Conservation (phyloP, 441 rosid species). For the Jatropha podagrica region DNA sequence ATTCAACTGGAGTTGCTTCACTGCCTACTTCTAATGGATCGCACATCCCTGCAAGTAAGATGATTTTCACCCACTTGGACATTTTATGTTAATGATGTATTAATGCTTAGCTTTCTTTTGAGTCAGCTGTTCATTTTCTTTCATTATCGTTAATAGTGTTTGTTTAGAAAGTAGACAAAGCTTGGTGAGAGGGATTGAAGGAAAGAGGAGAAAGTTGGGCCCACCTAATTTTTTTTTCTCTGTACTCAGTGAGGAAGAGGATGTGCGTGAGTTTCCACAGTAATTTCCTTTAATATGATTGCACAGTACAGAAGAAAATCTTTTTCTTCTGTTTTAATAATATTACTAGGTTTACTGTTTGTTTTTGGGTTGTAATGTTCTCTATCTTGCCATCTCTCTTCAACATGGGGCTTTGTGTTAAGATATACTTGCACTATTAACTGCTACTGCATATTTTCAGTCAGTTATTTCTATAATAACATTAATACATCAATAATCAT, state of each 20-base stretch:
- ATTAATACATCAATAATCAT: neutral
- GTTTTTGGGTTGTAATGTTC: neutral
- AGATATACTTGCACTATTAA: neutral
- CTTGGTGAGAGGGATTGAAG: neutral
- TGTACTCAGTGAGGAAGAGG: neutral
- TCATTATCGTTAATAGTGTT: neutral
- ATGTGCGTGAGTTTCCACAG: neutral
- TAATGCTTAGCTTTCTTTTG: neutral
- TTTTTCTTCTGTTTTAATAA: no score
- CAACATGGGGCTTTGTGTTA: neutral
- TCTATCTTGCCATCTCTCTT: neutral
- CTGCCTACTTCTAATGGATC: slow-evolving; percentile 74
- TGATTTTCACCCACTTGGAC: slow-evolving; percentile 11
- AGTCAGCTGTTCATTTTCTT: neutral
- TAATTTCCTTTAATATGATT: neutral
- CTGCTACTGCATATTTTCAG: neutral
- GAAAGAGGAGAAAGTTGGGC: neutral
- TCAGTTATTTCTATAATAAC: neutral
- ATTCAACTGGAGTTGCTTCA: slow-evolving; percentile 53
- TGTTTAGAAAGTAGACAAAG: slow-evolving; percentile 10
- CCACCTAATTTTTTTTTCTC: neutral
- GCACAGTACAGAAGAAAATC: neutral
- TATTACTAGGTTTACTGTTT: neutral
- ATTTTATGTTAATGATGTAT: neutral
- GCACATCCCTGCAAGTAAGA: slow-evolving; percentile 68